phyloP scores from a whole-genome alignment of 1,284 basidiomycete genomes.

The Cryptococcus sp. region DNA sequence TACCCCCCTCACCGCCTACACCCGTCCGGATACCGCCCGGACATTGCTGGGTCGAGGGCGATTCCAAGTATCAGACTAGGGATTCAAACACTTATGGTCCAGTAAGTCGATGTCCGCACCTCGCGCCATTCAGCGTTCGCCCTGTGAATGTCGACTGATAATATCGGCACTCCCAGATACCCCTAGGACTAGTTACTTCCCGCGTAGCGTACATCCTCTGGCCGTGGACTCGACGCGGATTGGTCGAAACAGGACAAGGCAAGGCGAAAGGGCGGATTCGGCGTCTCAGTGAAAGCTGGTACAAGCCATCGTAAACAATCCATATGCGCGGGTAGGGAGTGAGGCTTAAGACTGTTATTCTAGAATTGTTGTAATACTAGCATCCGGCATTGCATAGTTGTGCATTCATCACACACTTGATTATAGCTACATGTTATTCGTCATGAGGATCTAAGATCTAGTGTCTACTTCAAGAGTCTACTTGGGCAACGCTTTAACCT shows the following conservation, averaged over 20 bases:
- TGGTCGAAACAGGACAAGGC: constrained; percentile 30
- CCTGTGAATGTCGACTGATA: no score
- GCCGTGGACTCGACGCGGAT: constrained; percentile 46
- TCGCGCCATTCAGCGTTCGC: not conserved
- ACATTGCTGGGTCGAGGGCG: constrained; percentile 60
- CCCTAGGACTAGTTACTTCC: constrained; percentile 54
- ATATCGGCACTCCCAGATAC: constrained; percentile 32
- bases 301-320: no score
- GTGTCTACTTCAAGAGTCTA: no score
- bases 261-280: constrained; percentile 41
- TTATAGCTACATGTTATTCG: no score
- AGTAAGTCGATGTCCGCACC: constrained; percentile 40
- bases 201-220: constrained; percentile 54
- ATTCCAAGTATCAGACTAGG: constrained; percentile 55
- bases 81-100: constrained; percentile 59
- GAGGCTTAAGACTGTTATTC: no score
- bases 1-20: constrained; percentile 48
- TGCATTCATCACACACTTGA: no score
- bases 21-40: constrained; percentile 52
- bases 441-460: no score
- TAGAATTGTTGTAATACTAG: no score
- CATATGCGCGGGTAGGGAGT: no score
- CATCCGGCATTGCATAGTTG: no score
- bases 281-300: constrained; percentile 14
- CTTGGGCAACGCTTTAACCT: no score